Evolutionary conservation across 2,329 filamentous ascomycete genomes (phyloP), one percentile per base, ranked within the genome.

Genomic region (Cucurbitaria berberidis): DNA sequence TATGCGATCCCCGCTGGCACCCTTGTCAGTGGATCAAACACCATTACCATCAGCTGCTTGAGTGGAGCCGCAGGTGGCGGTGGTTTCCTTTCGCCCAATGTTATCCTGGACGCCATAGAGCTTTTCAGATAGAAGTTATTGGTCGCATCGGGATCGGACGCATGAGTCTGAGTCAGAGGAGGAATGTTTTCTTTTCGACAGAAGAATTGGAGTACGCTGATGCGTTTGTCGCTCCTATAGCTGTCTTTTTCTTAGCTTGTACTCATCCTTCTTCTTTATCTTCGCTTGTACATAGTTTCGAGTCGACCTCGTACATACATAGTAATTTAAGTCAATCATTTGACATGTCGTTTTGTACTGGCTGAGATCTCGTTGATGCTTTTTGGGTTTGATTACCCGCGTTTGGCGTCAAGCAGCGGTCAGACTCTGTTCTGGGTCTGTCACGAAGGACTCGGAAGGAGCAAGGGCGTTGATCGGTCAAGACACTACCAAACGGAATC

Each of bases 1-100:
- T 81, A 84, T 40, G 75, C 72, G n/a, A 81, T 89, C 41, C 84
- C 86, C 0, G 74, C 81, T 1, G 85, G 85, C 0, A 85, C 78
- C 2, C 77, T 89, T 41, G 78, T 83, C 7, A 75, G 76, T n/a
- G 87, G 86, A 0, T 73, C 73, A 7, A 89, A 89, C 64, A 87
- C 84, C 24, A 82, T 89, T 45, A 84, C 80, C 6, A 84, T 89
- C 53, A 79, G 72, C 36, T 81, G 83, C 26, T 75, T 81, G 21
- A 87, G 84, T 16, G 86, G 86, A 1, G 87, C 81, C 66, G 78
- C 78, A 9, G 85, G 85, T 0, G 74, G 70, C 19, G 75, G 70
- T 0, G 75, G 70, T 0, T 88, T 80, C 67, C 72, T 89, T 55
- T 82, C 78, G 48, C 86, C 86, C 2, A 89, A 86, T 67, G 66